These are phyloP conservation scores for Senecio squalidus DNA, from an alignment of 140 eudicot species.

Conservation along the genomic window DNA sequence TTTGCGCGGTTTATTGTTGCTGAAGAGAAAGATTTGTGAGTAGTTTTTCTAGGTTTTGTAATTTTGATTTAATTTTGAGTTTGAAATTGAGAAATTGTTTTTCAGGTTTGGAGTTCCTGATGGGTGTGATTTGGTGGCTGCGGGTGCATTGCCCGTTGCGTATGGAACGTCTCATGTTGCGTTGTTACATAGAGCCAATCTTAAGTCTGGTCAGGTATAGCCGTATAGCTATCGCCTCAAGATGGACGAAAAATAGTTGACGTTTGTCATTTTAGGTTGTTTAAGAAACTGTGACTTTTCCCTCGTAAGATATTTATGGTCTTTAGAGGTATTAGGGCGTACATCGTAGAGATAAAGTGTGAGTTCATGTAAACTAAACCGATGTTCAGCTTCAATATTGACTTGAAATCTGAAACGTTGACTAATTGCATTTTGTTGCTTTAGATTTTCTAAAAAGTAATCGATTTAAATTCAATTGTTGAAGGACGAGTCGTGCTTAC, in stretches of 20 bases:
- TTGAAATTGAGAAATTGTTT: no score
- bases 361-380: background rate
- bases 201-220: constrained; percentile 77
- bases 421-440: background rate
- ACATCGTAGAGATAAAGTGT: background rate
- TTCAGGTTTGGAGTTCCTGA: constrained; percentile 71
- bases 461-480: background rate
- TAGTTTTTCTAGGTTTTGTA: background rate
- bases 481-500: background rate
- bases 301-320: no score
- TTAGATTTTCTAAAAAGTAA: background rate
- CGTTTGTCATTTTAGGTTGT: no score
- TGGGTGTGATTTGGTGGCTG: constrained; percentile 89
- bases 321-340: background rate
- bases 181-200: constrained; percentile 82
- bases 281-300: no score
- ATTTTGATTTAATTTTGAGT: no score
- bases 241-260: background rate
- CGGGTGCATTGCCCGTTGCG: constrained; percentile 87
- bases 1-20: constrained; percentile 77
- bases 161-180: constrained; percentile 88
- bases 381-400: no score
- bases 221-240: background rate
- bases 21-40: constrained; percentile 66
- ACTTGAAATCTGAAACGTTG: background rate